Evolutionary conservation across 495 filamentous ascomycete species (phyloP), one percentile per base, ranked within the genome.

Genomic region (Penicillium malachiteum): DNA sequence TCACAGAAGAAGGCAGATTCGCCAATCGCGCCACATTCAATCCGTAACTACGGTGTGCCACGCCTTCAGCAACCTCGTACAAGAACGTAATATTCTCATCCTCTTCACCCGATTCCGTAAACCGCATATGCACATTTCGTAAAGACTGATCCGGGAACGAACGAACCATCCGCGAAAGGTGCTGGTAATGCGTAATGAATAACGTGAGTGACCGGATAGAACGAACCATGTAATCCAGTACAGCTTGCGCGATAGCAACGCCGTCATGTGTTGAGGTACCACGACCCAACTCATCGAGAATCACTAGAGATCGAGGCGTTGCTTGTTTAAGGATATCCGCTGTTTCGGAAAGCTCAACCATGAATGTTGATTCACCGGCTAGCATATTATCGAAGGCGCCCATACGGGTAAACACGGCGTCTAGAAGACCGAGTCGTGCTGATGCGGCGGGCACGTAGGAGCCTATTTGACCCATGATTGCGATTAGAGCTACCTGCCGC

Each of bases 121-220:
- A 97, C 38, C 82, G 81, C 87, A 93, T 92, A 65, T 94, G 90
- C 53, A 92, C 86, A 65, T 92, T 93, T 52, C 75, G 82, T 16
- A 92, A 77, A 52, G 82, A 81, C 8, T 77, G 70, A 33, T 77
- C 68, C 8, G 76, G 73, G 55, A 92, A 88, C 5, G 83, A 81
- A 12, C 83, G 80, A 5, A 84, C 88, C 57, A 96, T 80, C 41
- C 78, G 74, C 10, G 88, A 86, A 2, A 98, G 82, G 55, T 83
- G 83, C 67, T 97, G 95, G 71, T 98, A 97, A 73, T 98, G 94
- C 41, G 94, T 98, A 67, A 97, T 94, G 76, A 98, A 98, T 16
- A 97, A 76, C 4, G 89, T 92, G 55, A 97, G 73, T 47, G 90
- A 90, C 50, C 78, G 76, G 2, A 86, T 76, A 2, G 90, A 84